Evolutionary conservation across 345 rosid species (phyloP).

Genomic region (Xanthoceras sorbifolium): DNA sequence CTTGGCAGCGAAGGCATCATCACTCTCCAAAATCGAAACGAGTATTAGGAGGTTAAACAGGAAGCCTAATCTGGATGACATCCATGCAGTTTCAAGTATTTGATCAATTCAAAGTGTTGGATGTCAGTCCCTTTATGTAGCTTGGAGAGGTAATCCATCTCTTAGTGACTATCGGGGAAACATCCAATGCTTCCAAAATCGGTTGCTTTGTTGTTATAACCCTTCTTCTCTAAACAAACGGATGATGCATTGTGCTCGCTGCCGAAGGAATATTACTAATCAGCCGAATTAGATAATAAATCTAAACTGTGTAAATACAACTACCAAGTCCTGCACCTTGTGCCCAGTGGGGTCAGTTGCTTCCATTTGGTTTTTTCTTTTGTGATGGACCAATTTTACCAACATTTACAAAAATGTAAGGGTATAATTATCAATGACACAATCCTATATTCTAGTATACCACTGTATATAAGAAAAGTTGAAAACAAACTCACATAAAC

Average conservation of each 20-base stretch:
- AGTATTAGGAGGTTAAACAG: not conserved
- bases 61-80: not conserved
- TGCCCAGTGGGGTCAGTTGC: not conserved
- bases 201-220: not conserved
- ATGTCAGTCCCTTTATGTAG: not conserved
- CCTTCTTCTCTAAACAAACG: not conserved
- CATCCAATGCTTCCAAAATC: not conserved
- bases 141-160: not conserved
- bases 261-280: not conserved
- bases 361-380: no score
- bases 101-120: not conserved
- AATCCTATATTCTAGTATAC: not conserved
- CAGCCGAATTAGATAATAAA: not conserved
- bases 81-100: not conserved
- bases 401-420: no score
- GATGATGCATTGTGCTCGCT: not conserved
- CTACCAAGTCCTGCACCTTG: not conserved
- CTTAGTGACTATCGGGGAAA: not conserved
- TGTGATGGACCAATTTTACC: no score
- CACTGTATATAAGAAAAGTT: not conserved
- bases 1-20: constrained; percentile 5
- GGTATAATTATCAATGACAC: not conserved
- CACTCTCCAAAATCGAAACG: constrained; percentile 3
- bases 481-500: not conserved
- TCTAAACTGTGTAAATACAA: not conserved